phyloP scores from a whole-genome alignment of 257 asterid species.

The Solanum medicagineum region DNA sequence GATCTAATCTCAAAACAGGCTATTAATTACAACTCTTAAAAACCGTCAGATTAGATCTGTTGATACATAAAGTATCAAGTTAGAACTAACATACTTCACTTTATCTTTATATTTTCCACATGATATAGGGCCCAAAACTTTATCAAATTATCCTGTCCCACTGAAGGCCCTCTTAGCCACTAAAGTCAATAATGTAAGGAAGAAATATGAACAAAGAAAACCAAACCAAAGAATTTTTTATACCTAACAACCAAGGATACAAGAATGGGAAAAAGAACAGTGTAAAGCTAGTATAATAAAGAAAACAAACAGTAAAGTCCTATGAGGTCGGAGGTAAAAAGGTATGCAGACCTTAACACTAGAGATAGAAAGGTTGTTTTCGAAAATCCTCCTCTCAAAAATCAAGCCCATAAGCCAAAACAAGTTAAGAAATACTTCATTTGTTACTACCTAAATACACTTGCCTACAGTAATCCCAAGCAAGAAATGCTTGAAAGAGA shows the following conservation, averaged over 20 bases:
- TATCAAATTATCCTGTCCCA: conserved; percentile 12
- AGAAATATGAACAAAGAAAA: neutral
- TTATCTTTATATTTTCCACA: conserved; percentile 14
- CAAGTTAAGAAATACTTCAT: neutral
- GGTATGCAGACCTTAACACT: too few relatives aligned
- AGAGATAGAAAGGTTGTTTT: too few relatives aligned
- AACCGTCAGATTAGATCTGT: conserved; percentile 14
- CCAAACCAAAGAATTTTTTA: conserved; percentile 20
- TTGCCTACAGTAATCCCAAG: neutral
- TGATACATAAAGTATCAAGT: conserved; percentile 13
- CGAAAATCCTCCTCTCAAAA: too few relatives aligned
- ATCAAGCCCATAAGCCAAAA: too few relatives aligned
- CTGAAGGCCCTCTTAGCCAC: conserved; percentile 32
- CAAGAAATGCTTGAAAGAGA: neutral
- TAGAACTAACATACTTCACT: conserved; percentile 2
- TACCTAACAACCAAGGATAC: conserved; percentile 15
- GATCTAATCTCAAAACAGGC: conserved; percentile 18
- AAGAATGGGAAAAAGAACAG: neutral
- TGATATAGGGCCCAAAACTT: conserved; percentile 13
- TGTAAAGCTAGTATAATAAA: neutral
- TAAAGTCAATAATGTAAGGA: conserved; percentile 11
- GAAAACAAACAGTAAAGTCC: too few relatives aligned
- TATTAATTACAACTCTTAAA: conserved; percentile 12
- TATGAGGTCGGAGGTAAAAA: too few relatives aligned
- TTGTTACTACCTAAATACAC: neutral